phyloP scores from a whole-genome alignment of 129 eudicot genomes.

The Deinandra increscens region DNA sequence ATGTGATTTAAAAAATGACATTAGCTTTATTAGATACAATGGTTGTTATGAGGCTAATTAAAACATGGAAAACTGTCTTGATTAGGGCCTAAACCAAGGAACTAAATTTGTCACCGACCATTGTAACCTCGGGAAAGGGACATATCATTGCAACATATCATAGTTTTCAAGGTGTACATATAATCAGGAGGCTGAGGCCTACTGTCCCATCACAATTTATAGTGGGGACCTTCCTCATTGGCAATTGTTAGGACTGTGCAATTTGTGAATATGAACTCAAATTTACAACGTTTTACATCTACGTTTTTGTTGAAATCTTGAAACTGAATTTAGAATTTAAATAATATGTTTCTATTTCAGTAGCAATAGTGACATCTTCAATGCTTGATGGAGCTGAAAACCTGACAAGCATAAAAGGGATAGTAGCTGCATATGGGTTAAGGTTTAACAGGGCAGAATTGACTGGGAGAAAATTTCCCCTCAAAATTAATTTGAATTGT shows the following conservation, averaged over 20 bases:
- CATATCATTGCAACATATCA: slow-evolving; percentile 84
- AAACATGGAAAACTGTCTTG: slow-evolving; percentile 86
- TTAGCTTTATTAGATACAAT: slow-evolving; percentile 85
- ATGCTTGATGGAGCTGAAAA: too few relatives aligned
- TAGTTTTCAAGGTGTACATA: slow-evolving; percentile 92
- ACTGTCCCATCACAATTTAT: slow-evolving; percentile 86
- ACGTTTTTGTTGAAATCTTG: too few relatives aligned
- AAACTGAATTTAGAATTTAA: too few relatives aligned
- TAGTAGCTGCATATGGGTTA: too few relatives aligned
- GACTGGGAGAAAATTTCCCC: slow-evolving; percentile 73
- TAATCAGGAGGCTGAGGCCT: slow-evolving; percentile 98
- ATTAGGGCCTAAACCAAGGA: slow-evolving; percentile 96
- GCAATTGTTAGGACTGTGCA: too few relatives aligned
- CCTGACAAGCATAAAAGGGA: too few relatives aligned
- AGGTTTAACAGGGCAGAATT: too few relatives aligned
- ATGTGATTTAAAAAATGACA: slow-evolving; percentile 95
- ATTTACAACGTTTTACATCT: too few relatives aligned
- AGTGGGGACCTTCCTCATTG: slow-evolving; percentile 94
- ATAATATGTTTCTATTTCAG: too few relatives aligned
- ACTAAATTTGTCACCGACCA: slow-evolving; percentile 83
- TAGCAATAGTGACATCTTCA: too few relatives aligned
- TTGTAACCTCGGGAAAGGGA: slow-evolving; percentile 94
- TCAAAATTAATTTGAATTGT: too few relatives aligned
- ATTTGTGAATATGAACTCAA: too few relatives aligned
- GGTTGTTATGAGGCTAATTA: slow-evolving; percentile 98